Evolutionary conservation across 2,329 filamentous ascomycete species (phyloP).

Genomic region (Fusarium pseudocircinatum): DNA sequence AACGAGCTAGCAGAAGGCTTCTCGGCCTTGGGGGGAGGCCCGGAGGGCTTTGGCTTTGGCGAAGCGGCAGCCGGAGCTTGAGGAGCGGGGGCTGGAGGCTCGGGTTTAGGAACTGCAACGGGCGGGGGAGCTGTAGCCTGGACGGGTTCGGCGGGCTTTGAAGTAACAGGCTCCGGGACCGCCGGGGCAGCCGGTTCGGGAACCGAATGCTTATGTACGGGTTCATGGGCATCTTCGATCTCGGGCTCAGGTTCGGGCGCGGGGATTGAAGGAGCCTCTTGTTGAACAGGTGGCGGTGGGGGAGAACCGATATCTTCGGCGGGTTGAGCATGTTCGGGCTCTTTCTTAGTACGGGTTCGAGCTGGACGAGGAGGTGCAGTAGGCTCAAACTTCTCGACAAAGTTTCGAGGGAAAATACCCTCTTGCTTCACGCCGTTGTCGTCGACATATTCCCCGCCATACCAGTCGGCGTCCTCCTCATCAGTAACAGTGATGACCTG

Average conservation of each 20-base stretch:
- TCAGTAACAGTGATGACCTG: slow-evolving; percentile 95
- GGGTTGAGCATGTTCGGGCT: slow-evolving; percentile 48
- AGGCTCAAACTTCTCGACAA: slow-evolving; percentile 96
- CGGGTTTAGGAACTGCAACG: slow-evolving; percentile 45
- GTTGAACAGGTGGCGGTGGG: slow-evolving; percentile 46
- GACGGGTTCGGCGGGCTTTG: slow-evolving; percentile 49
- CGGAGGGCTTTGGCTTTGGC: slow-evolving; percentile 57
- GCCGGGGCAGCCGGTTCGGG: slow-evolving; percentile 49
- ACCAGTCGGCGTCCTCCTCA: slow-evolving; percentile 94
- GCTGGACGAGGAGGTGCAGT: slow-evolving; percentile 86
- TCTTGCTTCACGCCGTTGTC: slow-evolving; percentile 77
- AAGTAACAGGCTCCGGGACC: slow-evolving; percentile 37
- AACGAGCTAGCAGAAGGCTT: slow-evolving; percentile 84
- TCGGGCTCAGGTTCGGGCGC: slow-evolving; percentile 52
- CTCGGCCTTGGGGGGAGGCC: slow-evolving; percentile 73
- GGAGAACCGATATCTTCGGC: slow-evolving; percentile 51
- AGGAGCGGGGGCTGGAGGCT: slow-evolving; percentile 42
- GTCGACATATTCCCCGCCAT: slow-evolving; percentile 86
- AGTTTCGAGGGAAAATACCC: slow-evolving; percentile 95
- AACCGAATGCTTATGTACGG: slow-evolving; percentile 46
- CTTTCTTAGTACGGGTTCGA: slow-evolving; percentile 75
- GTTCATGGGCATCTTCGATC: slow-evolving; percentile 48
- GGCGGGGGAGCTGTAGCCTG: slow-evolving; percentile 42
- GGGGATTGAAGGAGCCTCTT: slow-evolving; percentile 46
- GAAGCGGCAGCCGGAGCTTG: slow-evolving; percentile 42